phyloP scores from a whole-genome alignment of 495 filamentous ascomycete species.

The Beverwykella pulmonaria region DNA sequence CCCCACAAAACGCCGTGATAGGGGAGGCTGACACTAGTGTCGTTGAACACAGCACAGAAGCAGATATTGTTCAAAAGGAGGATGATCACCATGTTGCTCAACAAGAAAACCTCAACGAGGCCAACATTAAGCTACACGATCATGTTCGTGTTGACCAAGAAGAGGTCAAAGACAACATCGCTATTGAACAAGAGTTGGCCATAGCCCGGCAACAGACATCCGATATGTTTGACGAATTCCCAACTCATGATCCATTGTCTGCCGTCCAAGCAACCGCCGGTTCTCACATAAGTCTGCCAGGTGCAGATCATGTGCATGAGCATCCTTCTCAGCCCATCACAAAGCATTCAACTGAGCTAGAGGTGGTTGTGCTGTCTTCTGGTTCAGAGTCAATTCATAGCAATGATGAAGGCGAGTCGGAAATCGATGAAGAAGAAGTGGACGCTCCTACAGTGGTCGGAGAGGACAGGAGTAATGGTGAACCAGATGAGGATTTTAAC shows the following conservation, averaged over 20 bases:
- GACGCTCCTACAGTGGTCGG: not conserved
- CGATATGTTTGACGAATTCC: constrained; percentile 1
- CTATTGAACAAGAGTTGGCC: not conserved
- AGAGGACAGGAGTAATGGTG: not conserved
- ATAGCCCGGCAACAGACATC: not conserved
- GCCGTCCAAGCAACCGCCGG: not conserved
- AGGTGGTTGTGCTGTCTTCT: constrained; percentile 27
- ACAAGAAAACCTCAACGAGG: not conserved
- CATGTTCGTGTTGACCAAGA: not conserved
- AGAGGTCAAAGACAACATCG: not conserved
- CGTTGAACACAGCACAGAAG: not conserved
- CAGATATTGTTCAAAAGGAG: not conserved
- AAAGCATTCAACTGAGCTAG: not conserved
- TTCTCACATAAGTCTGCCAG: not conserved
- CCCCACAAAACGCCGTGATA: not conserved
- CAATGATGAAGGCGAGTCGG: constrained; percentile 2
- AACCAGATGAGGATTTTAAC: not conserved
- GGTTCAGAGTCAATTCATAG: constrained; percentile 14
- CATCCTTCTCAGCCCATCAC: not conserved
- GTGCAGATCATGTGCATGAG: not conserved
- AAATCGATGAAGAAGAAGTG: not conserved
- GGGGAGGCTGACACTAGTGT: not conserved
- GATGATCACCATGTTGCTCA: not conserved
- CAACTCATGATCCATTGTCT: not conserved
- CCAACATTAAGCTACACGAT: not conserved